phyloP scores from a whole-genome alignment of 805 yeast species.

The Myxozyma mucilagina region DNA sequence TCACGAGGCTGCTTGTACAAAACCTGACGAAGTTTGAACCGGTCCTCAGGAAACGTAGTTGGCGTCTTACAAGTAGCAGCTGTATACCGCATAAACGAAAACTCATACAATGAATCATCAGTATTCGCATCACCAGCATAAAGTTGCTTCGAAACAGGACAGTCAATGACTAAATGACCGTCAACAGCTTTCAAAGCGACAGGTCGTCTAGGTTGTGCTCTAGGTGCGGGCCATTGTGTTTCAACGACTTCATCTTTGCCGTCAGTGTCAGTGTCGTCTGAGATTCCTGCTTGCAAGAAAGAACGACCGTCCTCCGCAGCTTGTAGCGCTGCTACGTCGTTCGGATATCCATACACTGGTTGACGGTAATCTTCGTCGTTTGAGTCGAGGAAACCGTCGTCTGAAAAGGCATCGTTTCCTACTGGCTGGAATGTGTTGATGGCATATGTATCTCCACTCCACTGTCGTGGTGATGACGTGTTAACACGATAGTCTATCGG shows the following conservation, averaged over 20 bases:
- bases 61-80: slow-evolving; percentile 90
- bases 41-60: slow-evolving; percentile 55
- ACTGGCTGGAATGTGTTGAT: slow-evolving; percentile 8
- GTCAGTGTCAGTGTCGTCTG: background rate
- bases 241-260: slow-evolving; percentile 31
- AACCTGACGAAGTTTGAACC: slow-evolving; percentile 76
- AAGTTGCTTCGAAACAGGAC: slow-evolving; percentile 78
- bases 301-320: too few relatives aligned
- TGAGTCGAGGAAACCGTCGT: slow-evolving; percentile 12
- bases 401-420: slow-evolving; percentile 6
- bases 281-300: too few relatives aligned
- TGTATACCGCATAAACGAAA: slow-evolving; percentile 85
- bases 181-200: slow-evolving; percentile 50
- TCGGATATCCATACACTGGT: too few relatives aligned
- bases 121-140: slow-evolving; percentile 45
- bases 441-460: slow-evolving; percentile 7
- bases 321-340: too few relatives aligned
- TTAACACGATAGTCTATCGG: too few relatives aligned
- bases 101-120: slow-evolving; percentile 54
- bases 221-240: slow-evolving; percentile 34
- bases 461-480: background rate
- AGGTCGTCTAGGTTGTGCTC: slow-evolving; percentile 38
- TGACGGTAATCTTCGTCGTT: slow-evolving; percentile 13
- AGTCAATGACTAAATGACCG: slow-evolving; percentile 83
- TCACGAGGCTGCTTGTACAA: slow-evolving; percentile 68